Conservation (phyloP, 345 rosid species). For the Populus tremula region DNA sequence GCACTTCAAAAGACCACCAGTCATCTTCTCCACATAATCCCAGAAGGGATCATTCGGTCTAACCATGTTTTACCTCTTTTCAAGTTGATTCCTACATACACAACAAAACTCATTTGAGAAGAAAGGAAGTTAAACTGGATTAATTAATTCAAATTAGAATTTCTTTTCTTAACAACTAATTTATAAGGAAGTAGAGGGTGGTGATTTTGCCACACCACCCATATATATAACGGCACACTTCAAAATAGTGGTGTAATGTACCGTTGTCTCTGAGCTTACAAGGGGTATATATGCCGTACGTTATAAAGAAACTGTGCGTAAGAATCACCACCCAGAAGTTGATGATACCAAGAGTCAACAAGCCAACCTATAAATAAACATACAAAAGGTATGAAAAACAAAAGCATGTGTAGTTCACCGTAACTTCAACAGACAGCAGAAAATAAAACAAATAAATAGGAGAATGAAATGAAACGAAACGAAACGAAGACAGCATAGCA, state of each 20-base stretch:
- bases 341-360: not conserved
- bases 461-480: not conserved
- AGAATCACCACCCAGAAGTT: too few relatives aligned
- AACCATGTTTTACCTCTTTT: not conserved
- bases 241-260: too few relatives aligned
- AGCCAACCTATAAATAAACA: not conserved
- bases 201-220: too few relatives aligned
- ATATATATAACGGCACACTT: too few relatives aligned
- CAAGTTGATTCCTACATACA: not conserved
- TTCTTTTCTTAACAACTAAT: not conserved
- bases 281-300: too few relatives aligned
- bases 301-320: too few relatives aligned
- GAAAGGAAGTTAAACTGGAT: not conserved
- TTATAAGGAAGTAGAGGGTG: not conserved
- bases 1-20: not conserved
- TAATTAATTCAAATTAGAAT: not conserved
- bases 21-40: not conserved
- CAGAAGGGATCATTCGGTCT: slow-evolving; percentile 4
- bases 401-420: not conserved
- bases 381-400: not conserved
- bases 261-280: too few relatives aligned
- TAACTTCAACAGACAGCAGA: not conserved
- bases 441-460: not conserved
- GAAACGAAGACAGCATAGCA: not conserved
- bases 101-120: not conserved